Conservation (phyloP, 148 eudicot species). For the Polygonum aviculare region DNA sequence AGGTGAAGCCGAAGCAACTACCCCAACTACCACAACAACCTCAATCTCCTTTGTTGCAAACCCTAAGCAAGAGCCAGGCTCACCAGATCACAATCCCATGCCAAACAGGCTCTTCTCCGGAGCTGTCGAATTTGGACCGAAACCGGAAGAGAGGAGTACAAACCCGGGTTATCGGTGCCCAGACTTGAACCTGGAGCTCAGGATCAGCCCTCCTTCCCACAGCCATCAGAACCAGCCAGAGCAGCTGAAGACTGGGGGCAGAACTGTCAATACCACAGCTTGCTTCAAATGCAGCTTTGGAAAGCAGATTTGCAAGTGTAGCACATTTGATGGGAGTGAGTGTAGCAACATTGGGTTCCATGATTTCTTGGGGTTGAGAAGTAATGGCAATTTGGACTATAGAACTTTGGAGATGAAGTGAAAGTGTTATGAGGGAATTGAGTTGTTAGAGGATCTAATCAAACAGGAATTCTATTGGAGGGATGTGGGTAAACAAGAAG, state of each 20-base stretch:
- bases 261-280: neutral
- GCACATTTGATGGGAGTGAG: constrained; percentile 21
- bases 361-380: constrained; percentile 71
- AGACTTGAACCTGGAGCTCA: constrained; percentile 75
- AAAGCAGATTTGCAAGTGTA: constrained; percentile 48
- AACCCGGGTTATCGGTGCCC: constrained; percentile 13
- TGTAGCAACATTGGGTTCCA: constrained; percentile 30
- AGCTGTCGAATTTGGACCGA: neutral
- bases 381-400: constrained; percentile 46
- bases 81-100: neutral
- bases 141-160: neutral
- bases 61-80: constrained; percentile 19
- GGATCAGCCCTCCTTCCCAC: constrained; percentile 74
- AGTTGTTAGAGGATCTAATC: neutral
- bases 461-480: neutral
- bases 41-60: constrained; percentile 43
- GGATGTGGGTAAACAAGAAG: neutral
- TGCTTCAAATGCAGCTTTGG: constrained; percentile 74
- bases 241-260: constrained; percentile 3
- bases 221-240: constrained; percentile 6
- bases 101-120: neutral
- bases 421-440: neutral
- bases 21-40: constrained; percentile 15
- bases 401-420: constrained; percentile 83
- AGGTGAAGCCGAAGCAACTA: constrained; percentile 10